A percentile compares a stretch with the other conserved stretches of the same genome.
Evolutionary conservation across 352 stramenopile genomes (phyloP).

Genomic region (Peronosclerospora sorghi): DNA sequence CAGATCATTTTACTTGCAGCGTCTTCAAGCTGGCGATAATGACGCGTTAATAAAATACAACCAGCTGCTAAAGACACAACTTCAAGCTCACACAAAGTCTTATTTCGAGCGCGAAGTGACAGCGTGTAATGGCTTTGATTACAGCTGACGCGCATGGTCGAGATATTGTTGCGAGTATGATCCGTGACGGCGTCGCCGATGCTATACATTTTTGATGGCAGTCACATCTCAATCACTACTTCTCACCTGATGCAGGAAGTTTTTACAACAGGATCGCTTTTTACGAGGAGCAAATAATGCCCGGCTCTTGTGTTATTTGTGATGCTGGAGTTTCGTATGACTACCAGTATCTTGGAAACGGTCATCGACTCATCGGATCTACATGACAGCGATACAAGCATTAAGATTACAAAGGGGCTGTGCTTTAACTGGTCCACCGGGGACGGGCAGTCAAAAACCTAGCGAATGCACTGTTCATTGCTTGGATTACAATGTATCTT

Average conservation of each 20-base stretch:
- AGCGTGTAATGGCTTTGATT: constrained; percentile 92
- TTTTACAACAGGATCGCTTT: constrained; percentile 87
- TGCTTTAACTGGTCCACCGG: constrained; percentile 36
- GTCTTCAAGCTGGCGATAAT: constrained; percentile 70
- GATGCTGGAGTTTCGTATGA: constrained; percentile 92
- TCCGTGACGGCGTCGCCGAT: constrained; percentile 79
- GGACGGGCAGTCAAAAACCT: constrained; percentile 84
- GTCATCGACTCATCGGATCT: constrained; percentile 90
- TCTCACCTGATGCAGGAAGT: constrained; percentile 76
- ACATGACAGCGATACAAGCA: constrained; percentile 92
- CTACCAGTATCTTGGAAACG: constrained; percentile 95
- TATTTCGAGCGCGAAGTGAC: constrained; percentile 87
- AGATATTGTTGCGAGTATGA: constrained; percentile 94
- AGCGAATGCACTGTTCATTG: constrained; percentile 90
- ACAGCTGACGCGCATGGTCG: constrained; percentile 92
- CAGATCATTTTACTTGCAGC: constrained; percentile 92
- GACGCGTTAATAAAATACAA: constrained; percentile 87
- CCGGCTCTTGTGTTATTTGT: constrained; percentile 85
- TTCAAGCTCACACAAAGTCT: constrained; percentile 86
- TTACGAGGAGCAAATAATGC: constrained; percentile 58
- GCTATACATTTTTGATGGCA: constrained; percentile 89
- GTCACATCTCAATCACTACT: constrained; percentile 93
- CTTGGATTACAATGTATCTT: constrained; percentile 97
- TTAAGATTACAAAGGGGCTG: constrained; percentile 89
- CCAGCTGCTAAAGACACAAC: constrained; percentile 86